Evolutionary conservation across 345 rosid species (phyloP), one percentile per base, ranked within the genome.

Genomic region (Aurinia saxatilis): DNA sequence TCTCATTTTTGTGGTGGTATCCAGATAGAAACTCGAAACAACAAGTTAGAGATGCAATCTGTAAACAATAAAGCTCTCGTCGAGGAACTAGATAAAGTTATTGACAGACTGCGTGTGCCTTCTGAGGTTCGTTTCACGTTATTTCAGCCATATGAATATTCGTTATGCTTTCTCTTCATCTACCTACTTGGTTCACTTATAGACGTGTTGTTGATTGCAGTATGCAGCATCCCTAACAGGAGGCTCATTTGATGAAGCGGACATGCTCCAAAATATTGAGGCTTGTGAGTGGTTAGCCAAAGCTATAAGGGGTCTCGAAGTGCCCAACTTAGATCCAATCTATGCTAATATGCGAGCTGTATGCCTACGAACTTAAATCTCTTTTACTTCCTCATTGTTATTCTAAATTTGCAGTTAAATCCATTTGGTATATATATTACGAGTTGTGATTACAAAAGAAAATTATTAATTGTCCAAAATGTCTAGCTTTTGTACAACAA

Each of bases 281-380:
- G 97, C 96, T 60, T 93, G 99, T 60, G 99, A 93, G 78, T 93
- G 99, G 99, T 77, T 93, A 68, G 84, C 95, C 66, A 80, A 78
- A 80, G 91, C 86, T 69, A 77, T 88, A 46, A 78, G 57, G 67
- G 92, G 86, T 48, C 89, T 90, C 60, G 82, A 87, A 78, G 87
- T 75, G 61, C 97, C 99, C 54, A 84, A 80, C 73, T 31, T 93
- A 80, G 99, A 90, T 74, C 77, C 95, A 12, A 36, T 48, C 62
- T 90, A 84, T 74, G 92, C 91, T 18, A 86, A 88, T 47, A 82
- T 87, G 87, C 81, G 86, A 79, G 96, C 99, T 53, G 97, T 93
- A 84, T 57, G 90, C 62, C 44, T 37, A 11, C 29, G 7, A 63
- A 21, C 70, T 42, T 64, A 34, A 9, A 34, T 44, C 8, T 64